A percentile compares a stretch with the other conserved stretches of the same genome.
phyloP scores from a whole-genome alignment of 2,329 filamentous ascomycete genomes.

The Stagonosporopsis cucurbitacearum region DNA sequence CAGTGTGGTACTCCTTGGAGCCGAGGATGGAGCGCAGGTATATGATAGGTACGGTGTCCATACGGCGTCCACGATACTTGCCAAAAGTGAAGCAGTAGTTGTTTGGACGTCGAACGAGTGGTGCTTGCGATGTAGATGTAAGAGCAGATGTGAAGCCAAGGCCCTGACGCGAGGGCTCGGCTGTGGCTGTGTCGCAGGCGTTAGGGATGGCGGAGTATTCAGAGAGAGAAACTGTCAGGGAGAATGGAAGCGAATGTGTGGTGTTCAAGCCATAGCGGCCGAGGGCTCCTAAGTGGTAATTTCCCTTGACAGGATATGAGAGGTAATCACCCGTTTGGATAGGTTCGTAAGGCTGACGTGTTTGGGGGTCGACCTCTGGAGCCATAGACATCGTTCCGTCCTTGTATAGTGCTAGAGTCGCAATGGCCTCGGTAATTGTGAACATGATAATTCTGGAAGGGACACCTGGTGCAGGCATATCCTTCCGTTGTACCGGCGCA shows the following conservation, averaged over 20 bases:
- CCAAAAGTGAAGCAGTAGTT: slow-evolving; percentile 18
- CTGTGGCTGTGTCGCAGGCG: background rate
- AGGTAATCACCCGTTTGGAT: slow-evolving; percentile 16
- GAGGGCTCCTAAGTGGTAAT: slow-evolving; percentile 22
- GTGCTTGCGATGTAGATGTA: background rate
- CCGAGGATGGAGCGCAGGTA: slow-evolving; percentile 10
- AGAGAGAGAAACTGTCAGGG: slow-evolving; percentile 9
- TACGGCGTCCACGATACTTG: slow-evolving; percentile 8
- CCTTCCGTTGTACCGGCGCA: background rate
- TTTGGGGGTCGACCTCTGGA: slow-evolving; percentile 3
- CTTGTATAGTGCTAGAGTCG: slow-evolving; percentile 4
- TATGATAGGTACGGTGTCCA: slow-evolving; percentile 14
- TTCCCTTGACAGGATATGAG: slow-evolving; percentile 18
- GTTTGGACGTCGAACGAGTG: slow-evolving; percentile 1
- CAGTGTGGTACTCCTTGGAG: slow-evolving; percentile 5
- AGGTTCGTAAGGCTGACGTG: slow-evolving; percentile 9
- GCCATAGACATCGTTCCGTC: slow-evolving; percentile 6
- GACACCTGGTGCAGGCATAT: background rate
- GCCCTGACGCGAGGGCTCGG: slow-evolving; percentile 5
- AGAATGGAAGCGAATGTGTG: background rate
- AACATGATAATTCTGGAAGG: slow-evolving; percentile 19
- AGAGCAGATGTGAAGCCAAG: slow-evolving; percentile 6
- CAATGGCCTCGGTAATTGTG: slow-evolving; percentile 18
- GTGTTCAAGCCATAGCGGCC: slow-evolving; percentile 16
- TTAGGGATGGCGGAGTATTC: slow-evolving; percentile 1